phyloP scores from a whole-genome alignment of 176 grass and related monocot species.

The Oryza glaberrima region DNA sequence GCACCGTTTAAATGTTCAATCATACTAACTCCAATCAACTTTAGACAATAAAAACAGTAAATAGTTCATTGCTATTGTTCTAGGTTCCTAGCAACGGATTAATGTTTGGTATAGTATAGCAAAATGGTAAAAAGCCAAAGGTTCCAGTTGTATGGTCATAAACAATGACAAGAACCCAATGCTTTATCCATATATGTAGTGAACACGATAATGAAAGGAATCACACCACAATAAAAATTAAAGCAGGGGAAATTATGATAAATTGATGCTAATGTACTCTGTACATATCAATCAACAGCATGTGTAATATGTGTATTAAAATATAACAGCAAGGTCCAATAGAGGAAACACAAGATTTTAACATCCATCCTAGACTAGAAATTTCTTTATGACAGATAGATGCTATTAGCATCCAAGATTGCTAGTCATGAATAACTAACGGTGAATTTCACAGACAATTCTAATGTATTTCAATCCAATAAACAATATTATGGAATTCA shows the following conservation, averaged over 20 bases:
- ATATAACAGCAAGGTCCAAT: not conserved
- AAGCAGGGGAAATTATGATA: not conserved
- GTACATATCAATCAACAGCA: not conserved
- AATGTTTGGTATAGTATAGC: not conserved
- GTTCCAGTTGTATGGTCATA: not conserved
- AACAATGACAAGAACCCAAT: not conserved
- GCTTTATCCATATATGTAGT: not conserved
- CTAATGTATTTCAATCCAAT: not conserved
- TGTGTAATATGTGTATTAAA: not conserved
- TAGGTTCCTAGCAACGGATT: not conserved
- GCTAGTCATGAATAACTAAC: not conserved
- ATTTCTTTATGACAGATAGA: not conserved
- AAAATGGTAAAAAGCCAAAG: not conserved
- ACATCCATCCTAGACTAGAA: not conserved
- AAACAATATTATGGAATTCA: not conserved
- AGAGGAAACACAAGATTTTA: not conserved
- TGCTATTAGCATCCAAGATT: not conserved
- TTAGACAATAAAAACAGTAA: not conserved
- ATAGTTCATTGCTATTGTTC: not conserved
- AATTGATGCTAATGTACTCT: not conserved
- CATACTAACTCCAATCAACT: not conserved
- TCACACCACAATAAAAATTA: not conserved
- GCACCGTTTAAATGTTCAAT: not conserved
- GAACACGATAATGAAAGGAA: constrained; percentile 9
- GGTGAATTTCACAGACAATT: not conserved